Conservation (phyloP, 805 yeast species). For the Saccharomyces eubayanus region DNA sequence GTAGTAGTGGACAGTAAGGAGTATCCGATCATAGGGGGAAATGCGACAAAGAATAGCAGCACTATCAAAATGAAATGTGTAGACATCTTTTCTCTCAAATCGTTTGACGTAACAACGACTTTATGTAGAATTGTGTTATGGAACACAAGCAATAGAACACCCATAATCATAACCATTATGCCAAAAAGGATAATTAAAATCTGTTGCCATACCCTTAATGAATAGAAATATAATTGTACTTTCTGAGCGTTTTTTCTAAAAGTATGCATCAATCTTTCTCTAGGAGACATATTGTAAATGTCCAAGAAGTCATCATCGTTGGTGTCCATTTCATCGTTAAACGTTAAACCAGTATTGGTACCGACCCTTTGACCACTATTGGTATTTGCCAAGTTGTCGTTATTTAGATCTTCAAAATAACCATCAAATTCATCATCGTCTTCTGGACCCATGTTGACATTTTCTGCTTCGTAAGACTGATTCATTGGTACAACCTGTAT, state of each 20-base stretch:
- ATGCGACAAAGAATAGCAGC: conserved; percentile 58
- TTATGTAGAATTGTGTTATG: conserved; percentile 23
- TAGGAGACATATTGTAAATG: conserved; percentile 27
- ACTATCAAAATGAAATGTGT: conserved; percentile 43
- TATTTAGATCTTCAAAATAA: conserved; percentile 13
- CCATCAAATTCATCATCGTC: conserved; percentile 5
- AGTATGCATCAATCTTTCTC: conserved; percentile 24
- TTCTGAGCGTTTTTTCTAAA: conserved; percentile 10
- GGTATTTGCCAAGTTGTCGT: neutral
- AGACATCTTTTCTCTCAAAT: conserved; percentile 34
- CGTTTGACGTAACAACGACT: conserved; percentile 38
- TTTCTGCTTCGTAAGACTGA: conserved; percentile 1
- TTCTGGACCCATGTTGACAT: neutral
- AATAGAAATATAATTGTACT: conserved; percentile 10
- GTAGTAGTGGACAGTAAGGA: conserved; percentile 54
- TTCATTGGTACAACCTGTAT: neutral
- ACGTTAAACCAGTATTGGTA: conserved; percentile 4
- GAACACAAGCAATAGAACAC: conserved; percentile 18
- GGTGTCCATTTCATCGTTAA: conserved; percentile 2
- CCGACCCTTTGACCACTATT: neutral
- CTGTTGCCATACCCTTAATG: conserved; percentile 21
- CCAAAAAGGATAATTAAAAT: conserved; percentile 9
- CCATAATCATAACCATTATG: conserved; percentile 9
- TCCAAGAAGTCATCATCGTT: conserved; percentile 29
- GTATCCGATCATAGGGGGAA: conserved; percentile 88